phyloP scores from a whole-genome alignment of 73 alveolate genomes.

The Uronychia binucleata region DNA sequence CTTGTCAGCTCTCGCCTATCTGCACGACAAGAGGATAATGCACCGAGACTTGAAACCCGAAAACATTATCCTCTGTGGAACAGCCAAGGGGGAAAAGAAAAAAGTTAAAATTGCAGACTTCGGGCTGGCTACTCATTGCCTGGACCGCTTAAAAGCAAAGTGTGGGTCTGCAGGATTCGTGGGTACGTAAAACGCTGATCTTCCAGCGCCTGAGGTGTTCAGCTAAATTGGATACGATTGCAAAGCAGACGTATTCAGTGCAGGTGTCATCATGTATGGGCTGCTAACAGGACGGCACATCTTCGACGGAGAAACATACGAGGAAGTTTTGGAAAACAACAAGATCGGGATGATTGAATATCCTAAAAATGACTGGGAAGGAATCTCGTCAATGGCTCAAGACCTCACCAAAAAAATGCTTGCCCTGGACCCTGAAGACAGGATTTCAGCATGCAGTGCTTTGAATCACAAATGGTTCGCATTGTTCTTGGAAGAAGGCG shows the following conservation, averaged over 20 bases:
- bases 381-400: background rate
- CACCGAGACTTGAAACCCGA: slow-evolving; percentile 38
- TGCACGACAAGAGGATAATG: slow-evolving; percentile 5
- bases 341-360: background rate
- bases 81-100: background rate
- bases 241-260: slow-evolving; percentile 32
- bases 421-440: background rate
- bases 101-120: slow-evolving; percentile 68
- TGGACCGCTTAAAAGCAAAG: background rate
- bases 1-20: slow-evolving; percentile 11
- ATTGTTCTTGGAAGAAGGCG: background rate
- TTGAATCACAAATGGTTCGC: slow-evolving; percentile 25
- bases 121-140: slow-evolving; percentile 58
- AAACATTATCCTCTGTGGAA: slow-evolving; percentile 11
- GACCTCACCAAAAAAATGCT: background rate
- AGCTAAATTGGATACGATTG: slow-evolving; percentile 5
- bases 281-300: background rate
- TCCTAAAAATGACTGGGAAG: background rate
- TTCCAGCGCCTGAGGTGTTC: slow-evolving; percentile 15
- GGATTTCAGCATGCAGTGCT: slow-evolving; percentile 25
- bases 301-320: background rate
- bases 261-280: slow-evolving; percentile 14
- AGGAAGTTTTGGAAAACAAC: background rate
- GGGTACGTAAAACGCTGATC: background rate
- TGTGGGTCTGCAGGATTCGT: slow-evolving; percentile 28